Base-by-base conservation (phyloP, 73 alveolate species). In the Paramecium sonneborni region DNA sequence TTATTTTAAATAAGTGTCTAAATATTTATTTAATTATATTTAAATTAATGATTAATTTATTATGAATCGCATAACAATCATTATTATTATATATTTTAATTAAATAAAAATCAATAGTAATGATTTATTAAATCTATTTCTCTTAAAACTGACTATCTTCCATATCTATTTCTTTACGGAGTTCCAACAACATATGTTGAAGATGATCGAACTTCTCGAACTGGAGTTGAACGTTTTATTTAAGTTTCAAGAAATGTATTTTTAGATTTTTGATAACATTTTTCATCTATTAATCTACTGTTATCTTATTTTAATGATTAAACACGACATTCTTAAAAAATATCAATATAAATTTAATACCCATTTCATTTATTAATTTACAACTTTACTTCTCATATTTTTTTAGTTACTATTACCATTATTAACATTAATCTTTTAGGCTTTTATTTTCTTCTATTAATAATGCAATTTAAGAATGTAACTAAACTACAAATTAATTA, bases 221-320 rank as follows among this genome's bases (percentile, higher is more conserved):
- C 15, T 14, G 90, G 90, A 43, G 90, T 79, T 0, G 90, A 79
- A 37, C 90, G 34, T 37, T 79, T 43, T 79, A 79, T 38, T 79
- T 79, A 43, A 23, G 90, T 79, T 43, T 79, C 90, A 39, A 79
- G 72, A 79, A 23, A 79, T 6, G 90, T 79, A 44, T 79, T 79
- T 24, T 46, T 79, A 4, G 90, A 79, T 46, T 62, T 39, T 23
- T 41, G 76, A 10, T 43, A 39, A 46, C 62, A 32, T 34, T 79
- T 79, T 14, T 79, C 69, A 39, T 79, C 90, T 12, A 79, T 41
- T 21, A 79, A 30, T 46, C 90, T 2, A 4, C 55, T 62, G 28
- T 79, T 79, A 79, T 79, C 90, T 24, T 79, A n/a, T 46, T 79
- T 44, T 23, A 79, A 44, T 8, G 90, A 39, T 21, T 46, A 23